Evolutionary conservation across 768 basidiomycete genomes (phyloP), one percentile per base, ranked within the genome.

Genomic region (Goffeauzyma gilvescens): DNA sequence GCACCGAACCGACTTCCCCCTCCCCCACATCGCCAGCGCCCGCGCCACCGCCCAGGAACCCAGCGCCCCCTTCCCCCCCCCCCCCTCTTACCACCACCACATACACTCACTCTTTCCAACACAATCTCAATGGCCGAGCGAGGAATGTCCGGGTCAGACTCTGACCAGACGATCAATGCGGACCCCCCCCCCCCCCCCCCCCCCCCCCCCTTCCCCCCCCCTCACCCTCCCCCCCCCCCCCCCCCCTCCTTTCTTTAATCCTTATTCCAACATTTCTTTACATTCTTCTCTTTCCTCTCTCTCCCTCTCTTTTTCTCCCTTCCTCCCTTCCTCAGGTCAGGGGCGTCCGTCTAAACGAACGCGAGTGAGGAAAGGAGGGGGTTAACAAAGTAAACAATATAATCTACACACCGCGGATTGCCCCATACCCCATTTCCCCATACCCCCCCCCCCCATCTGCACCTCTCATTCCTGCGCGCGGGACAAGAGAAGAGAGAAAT

Each of bases 121-220:
- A 2, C 12, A 25, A 13, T 14, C 25, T 15, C 18, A 13, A 10
- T 28, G 25, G 23, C 31, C 31, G 17, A 18, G 24, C 18, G 30
- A 23, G 2, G 46, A 25, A 18, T 42, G 24, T 41, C 33, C n/a
- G 12, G 35, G 27, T 18, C 41, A 36, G 31, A 3, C 5, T n/a
- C 38, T 25, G 6, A 41, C 46, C 31, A 43, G 46, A 6, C 41
- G 46, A 43, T 48, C 46, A 24, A 27, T 13, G 14, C 26, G 12
- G 13, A 3, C 33, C 10, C 12, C 15, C 14, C 24, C 28, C 25
- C 31, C 14, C 9, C 4, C 2, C 9, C 22, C 12, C 34, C 31
- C 17, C 27, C 24, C 23, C 24, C 10, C n/a, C 17, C 14, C 23
- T 20, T 12, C 31, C 14, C 33, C 6, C 22, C 14, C 25, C 14